Percentiles rank a stretch among this genome's conserved stretches.
Conservation (phyloP, 345 rosid species). For the Melaleuca quinquenervia region DNA sequence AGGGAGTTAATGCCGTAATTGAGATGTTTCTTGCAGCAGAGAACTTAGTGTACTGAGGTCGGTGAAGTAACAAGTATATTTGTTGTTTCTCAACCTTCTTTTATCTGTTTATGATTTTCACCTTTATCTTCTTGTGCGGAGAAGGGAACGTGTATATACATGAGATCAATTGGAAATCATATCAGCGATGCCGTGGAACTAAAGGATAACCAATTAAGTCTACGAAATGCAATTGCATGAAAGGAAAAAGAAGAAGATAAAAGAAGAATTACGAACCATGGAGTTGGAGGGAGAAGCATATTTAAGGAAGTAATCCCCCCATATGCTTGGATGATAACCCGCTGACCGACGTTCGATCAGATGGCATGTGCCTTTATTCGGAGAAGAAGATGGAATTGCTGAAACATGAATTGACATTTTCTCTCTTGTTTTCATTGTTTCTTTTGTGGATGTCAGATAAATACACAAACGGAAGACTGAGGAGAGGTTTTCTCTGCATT, state of each 20-base stretch:
- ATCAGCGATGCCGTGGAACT: not conserved
- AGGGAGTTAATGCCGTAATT: not conserved
- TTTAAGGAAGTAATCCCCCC: constrained; percentile 11
- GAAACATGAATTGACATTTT: not conserved
- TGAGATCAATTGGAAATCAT: not conserved
- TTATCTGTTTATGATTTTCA: not conserved
- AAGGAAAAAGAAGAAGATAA: not conserved
- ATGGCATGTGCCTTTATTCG: not conserved
- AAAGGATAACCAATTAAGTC: not conserved
- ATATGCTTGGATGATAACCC: constrained; percentile 3
- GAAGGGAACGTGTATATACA: not conserved
- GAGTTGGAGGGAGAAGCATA: not conserved
- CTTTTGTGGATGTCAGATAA: fast-evolving
- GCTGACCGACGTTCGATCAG: not conserved
- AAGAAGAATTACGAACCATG: not conserved
- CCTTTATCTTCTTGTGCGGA: not conserved
- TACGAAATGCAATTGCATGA: not conserved
- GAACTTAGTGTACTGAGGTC: not conserved
- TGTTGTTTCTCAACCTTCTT: not conserved
- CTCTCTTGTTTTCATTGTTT: not conserved
- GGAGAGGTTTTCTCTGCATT: no score
- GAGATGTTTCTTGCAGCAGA: not conserved
- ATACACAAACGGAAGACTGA: not conserved
- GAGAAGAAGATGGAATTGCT: not conserved
- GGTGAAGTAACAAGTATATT: not conserved